Evolutionary conservation across 1,284 basidiomycete species (phyloP).

Genomic region (Neotropicomus parvogracilis): DNA sequence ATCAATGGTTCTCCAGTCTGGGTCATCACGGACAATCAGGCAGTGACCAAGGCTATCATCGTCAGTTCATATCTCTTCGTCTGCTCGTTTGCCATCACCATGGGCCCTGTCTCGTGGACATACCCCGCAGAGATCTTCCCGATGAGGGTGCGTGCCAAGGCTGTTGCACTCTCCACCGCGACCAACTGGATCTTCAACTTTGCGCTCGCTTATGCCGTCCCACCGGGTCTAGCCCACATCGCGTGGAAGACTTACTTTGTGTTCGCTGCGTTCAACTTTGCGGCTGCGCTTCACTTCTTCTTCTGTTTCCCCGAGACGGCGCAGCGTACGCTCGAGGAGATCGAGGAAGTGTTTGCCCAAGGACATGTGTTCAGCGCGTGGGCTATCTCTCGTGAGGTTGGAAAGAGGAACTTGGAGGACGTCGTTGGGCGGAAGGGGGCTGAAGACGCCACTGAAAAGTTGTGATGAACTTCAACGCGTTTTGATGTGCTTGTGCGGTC

Average conservation of each 20-base stretch:
- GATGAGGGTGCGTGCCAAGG: slow-evolving; percentile 69
- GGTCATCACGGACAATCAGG: slow-evolving; percentile 56
- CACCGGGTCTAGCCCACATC: slow-evolving; percentile 50
- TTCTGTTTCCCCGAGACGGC: slow-evolving; percentile 78
- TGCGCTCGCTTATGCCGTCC: slow-evolving; percentile 64
- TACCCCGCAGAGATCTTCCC: slow-evolving; percentile 68
- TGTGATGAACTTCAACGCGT: slow-evolving; percentile 5
- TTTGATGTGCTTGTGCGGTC: too few relatives aligned
- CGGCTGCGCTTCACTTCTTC: slow-evolving; percentile 62
- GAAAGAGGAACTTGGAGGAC: slow-evolving; percentile 57
- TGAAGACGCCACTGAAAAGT: slow-evolving; percentile 13
- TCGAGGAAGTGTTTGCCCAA: slow-evolving; percentile 70
- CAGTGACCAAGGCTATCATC: slow-evolving; percentile 65
- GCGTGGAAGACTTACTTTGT: slow-evolving; percentile 70
- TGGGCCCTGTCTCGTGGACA: slow-evolving; percentile 73
- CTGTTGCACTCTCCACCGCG: slow-evolving; percentile 59
- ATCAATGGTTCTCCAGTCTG: slow-evolving; percentile 41
- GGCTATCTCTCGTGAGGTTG: slow-evolving; percentile 59
- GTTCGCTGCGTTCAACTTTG: slow-evolving; percentile 74
- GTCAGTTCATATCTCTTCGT: slow-evolving; percentile 76
- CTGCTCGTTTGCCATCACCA: slow-evolving; percentile 70
- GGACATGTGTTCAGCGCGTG: slow-evolving; percentile 71
- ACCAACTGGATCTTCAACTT: slow-evolving; percentile 75
- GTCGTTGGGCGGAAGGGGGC: slow-evolving; percentile 27
- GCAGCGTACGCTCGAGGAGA: slow-evolving; percentile 67